These are phyloP conservation scores for Penicillium sp. DNA, from an alignment of 2,329 filamentous ascomycete genomes.

Conservation along the genomic window DNA sequence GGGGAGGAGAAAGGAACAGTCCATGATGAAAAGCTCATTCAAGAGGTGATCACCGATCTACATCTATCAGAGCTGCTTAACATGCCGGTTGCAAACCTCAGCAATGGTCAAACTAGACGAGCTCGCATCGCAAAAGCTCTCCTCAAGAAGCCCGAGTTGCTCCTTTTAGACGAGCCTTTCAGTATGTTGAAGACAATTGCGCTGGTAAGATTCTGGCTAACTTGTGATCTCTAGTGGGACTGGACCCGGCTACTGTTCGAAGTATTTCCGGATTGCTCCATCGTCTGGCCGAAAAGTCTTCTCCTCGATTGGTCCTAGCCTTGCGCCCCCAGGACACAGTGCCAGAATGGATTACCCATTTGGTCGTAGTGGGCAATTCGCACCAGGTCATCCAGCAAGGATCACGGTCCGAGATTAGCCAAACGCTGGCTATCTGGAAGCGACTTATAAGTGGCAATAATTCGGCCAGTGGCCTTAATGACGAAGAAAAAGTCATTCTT, in stretches of 20 bases:
- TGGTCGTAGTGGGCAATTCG: constrained; percentile 69
- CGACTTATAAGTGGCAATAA: constrained; percentile 8
- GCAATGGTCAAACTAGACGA: constrained; percentile 86
- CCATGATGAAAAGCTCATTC: constrained; percentile 54
- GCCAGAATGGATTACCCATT: constrained; percentile 86
- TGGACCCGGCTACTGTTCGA: constrained; percentile 79
- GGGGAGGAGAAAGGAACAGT: constrained; percentile 51
- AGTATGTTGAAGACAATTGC: constrained; percentile 47
- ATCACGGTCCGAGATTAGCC: constrained; percentile 61
- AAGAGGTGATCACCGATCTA: constrained; percentile 67
- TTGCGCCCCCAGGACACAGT: constrained; percentile 82
- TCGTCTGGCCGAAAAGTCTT: constrained; percentile 63
- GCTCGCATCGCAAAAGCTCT: constrained; percentile 86
- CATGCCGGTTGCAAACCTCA: constrained; percentile 84
- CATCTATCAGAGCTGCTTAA: constrained; percentile 67
- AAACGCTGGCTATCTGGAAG: constrained; percentile 30
- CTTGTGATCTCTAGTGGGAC: constrained; percentile 60
- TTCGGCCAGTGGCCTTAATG: background rate
- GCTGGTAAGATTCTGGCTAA: constrained; percentile 7
- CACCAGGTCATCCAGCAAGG: constrained; percentile 67
- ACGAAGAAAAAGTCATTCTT: background rate
- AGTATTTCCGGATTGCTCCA: constrained; percentile 70
- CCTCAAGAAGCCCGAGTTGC: constrained; percentile 71
- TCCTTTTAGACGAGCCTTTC: constrained; percentile 90
- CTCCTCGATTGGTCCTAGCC: constrained; percentile 72